Percentiles rank a stretch among this genome's conserved stretches.
Conservation (phyloP, 169 alveolate genomes). For the Plasmodium adleri region DNA sequence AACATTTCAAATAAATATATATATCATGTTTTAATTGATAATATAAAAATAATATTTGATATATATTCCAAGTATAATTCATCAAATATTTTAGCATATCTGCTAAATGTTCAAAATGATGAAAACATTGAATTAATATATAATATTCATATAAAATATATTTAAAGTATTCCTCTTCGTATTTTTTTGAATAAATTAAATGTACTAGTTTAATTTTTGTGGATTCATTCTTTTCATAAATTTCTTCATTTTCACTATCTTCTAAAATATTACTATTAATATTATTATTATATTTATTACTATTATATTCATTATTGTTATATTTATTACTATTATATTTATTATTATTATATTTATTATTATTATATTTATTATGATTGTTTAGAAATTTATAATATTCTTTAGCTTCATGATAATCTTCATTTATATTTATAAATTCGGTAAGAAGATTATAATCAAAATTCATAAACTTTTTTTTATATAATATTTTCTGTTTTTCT, state of each 20-base stretch:
- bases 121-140: neutral
- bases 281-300: too few relatives aligned
- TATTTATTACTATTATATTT: too few relatives aligned
- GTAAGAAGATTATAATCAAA: slow-evolving; percentile 10
- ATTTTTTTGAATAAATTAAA: slow-evolving; percentile 17
- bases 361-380: neutral
- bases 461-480: neutral
- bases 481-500: neutral
- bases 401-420: neutral
- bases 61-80: slow-evolving; percentile 1
- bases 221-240: neutral
- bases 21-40: slow-evolving; percentile 29
- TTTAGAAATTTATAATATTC: neutral
- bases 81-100: slow-evolving; percentile 8
- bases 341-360: too few relatives aligned
- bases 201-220: neutral
- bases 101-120: neutral
- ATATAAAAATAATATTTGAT: slow-evolving; percentile 36
- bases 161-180: slow-evolving; percentile 9
- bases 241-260: slow-evolving; percentile 1
- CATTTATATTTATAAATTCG: slow-evolving; percentile 8
- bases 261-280: too few relatives aligned
- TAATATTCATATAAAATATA: slow-evolving; percentile 24
- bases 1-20: slow-evolving; percentile 13
- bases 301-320: too few relatives aligned